Evolutionary conservation across 2,329 filamentous ascomycete genomes (phyloP), one percentile per base, ranked within the genome.

Genomic region (Fusarium nelsonii): DNA sequence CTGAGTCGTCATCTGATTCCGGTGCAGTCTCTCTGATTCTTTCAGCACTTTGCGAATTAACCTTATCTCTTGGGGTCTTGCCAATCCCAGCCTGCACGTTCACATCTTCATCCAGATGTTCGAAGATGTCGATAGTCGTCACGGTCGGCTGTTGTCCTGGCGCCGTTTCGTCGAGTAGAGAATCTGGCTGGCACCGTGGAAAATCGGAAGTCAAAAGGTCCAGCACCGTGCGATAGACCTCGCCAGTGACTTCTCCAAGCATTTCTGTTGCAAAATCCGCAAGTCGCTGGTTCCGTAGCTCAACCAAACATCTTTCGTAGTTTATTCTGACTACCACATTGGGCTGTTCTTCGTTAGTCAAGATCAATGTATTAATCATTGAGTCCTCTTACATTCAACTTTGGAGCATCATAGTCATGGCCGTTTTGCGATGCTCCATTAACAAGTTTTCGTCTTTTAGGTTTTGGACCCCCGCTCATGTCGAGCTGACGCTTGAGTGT

Each of bases 241-340:
- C 85, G 1, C 91, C 90, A 2, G 94, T 97, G 2, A 87, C 89
- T 40, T 89, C 84, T 44, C 94, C 92, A 20, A 96, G 85, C 33
- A 87, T 84, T 54, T 91, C 88, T 52, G 89, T 85, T 2, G 90
- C 93, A 58, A 94, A 87, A n/a, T 89, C 84, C 53, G 91, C 88
- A 4, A 98, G 88, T 20, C 89, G 88, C 68, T 90, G 87, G 73
- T 93, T 97, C 58, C 95, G 92, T 67, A 97, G 84, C 50, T 92
- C 90, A 11, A 97, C 92, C 8, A 91, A 84, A 62, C 93, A 92
- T 78, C 95, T 97, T 58, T 94, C 91, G 74, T 93, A 91, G 76
- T 97, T 97, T 56, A 97, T 84, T 30, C 91, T 88, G 49, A 98
- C 83, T 36, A 94, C 85, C 68, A 94, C 83, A 60, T 91, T 87